phyloP scores from a whole-genome alignment of 305 asterid species.

The Fraxinus albicans region DNA sequence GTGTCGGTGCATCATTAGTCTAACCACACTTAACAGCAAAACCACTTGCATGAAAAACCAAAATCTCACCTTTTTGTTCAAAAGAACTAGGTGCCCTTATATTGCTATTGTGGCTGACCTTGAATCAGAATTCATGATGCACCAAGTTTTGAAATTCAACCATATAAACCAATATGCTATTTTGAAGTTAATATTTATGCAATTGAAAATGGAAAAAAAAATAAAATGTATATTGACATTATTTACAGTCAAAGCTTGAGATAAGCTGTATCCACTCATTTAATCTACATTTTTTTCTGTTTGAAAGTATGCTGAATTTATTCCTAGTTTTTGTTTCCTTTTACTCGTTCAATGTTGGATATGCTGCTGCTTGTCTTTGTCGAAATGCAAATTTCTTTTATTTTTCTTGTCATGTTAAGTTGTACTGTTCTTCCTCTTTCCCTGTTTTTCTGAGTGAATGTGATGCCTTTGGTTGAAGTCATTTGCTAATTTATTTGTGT shows the following conservation, averaged over 20 bases:
- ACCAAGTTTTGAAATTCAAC: neutral
- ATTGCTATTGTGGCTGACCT: neutral
- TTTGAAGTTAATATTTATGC: neutral
- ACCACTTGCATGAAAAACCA: neutral
- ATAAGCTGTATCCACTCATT: neutral
- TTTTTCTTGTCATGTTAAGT: neutral
- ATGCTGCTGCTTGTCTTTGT: constrained; percentile 14
- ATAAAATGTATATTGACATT: neutral
- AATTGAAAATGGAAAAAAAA: neutral
- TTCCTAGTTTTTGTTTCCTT: neutral
- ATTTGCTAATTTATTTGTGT: neutral
- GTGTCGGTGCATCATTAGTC: neutral
- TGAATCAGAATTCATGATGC: neutral
- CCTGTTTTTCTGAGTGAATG: constrained; percentile 2
- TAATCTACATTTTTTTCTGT: neutral
- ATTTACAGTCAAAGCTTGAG: neutral
- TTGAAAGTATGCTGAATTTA: constrained; percentile 2
- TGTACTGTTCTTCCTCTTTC: neutral
- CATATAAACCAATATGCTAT: neutral
- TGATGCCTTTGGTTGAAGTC: constrained; percentile 13
- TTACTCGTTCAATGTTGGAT: neutral
- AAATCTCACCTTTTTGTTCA: neutral
- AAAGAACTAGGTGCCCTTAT: neutral
- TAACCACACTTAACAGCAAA: neutral
- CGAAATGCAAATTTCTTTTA: neutral